Percentiles rank a stretch among this genome's conserved stretches.
Evolutionary conservation across 345 rosid genomes (phyloP).

Genomic region (Acer saccharum): DNA sequence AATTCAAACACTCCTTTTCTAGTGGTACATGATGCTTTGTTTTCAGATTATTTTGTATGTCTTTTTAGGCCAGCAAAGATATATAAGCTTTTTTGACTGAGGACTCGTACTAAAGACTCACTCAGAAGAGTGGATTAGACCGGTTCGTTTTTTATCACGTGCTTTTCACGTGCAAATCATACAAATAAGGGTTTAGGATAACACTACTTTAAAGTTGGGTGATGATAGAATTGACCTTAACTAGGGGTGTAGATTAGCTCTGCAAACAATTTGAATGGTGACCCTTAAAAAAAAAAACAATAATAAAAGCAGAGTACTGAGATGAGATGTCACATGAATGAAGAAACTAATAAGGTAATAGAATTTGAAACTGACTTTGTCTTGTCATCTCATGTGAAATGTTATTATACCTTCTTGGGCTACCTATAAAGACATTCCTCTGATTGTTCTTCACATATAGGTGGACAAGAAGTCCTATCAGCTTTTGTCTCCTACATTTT

Average conservation of each 20-base stretch:
- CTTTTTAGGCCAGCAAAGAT: slow-evolving; percentile 62
- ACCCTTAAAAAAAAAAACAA: background rate
- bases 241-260: too few species aligned
- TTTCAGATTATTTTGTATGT: slow-evolving; percentile 52
- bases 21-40: slow-evolving; percentile 45
- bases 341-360: background rate
- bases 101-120: background rate
- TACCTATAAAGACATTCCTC: slow-evolving; percentile 24
- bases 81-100: slow-evolving; percentile 61
- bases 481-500: slow-evolving; percentile 17
- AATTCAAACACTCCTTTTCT: slow-evolving; percentile 59
- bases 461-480: slow-evolving; percentile 9
- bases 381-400: slow-evolving; percentile 21
- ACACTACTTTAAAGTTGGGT: background rate
- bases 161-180: slow-evolving; percentile 10
- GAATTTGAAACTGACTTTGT: background rate
- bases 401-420: slow-evolving; percentile 7
- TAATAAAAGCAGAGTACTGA: background rate
- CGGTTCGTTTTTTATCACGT: background rate
- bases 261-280: background rate
- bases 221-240: background rate
- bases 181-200: background rate
- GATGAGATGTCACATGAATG: background rate
- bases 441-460: background rate
- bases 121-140: slow-evolving; percentile 21